Conservation (phyloP, 73 alveolate genomes). For the Blepharisma stoltei region DNA sequence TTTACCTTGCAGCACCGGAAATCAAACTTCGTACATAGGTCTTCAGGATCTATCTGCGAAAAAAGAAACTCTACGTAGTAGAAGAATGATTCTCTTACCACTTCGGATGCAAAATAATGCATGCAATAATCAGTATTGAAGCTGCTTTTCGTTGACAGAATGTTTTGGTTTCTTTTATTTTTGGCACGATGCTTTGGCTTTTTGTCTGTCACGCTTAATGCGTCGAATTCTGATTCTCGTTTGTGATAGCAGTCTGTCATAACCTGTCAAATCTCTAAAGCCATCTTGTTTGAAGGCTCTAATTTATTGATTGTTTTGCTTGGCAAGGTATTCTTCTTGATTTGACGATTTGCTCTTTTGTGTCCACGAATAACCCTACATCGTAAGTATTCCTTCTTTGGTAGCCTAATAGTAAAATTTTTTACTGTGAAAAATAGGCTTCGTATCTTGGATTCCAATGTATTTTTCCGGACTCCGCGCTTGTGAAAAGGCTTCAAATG, state of each 20-base stretch:
- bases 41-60: background rate
- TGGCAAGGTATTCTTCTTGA: background rate
- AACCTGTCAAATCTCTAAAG: background rate
- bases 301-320: background rate
- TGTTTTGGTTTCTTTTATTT: background rate
- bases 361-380: slow-evolving; percentile 13
- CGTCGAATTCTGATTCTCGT: background rate
- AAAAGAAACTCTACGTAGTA: slow-evolving; percentile 2
- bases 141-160: background rate
- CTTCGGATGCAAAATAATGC: background rate
- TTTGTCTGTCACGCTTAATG: background rate
- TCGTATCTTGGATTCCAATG: background rate
- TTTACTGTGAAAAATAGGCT: background rate
- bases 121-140: slow-evolving; percentile 23
- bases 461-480: too few species aligned
- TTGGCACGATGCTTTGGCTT: background rate
- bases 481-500: too few species aligned
- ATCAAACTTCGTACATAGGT: background rate
- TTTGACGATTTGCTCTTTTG: background rate
- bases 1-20: background rate
- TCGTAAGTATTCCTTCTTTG: slow-evolving; percentile 14
- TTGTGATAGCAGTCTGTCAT: background rate
- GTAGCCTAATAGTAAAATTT: background rate
- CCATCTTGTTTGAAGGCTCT: background rate
- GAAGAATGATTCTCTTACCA: background rate